Evolutionary conservation across 2,329 filamentous ascomycete species (phyloP), one percentile per base, ranked within the genome.

Genomic region (Stagonosporopsis cucurbitacearum): DNA sequence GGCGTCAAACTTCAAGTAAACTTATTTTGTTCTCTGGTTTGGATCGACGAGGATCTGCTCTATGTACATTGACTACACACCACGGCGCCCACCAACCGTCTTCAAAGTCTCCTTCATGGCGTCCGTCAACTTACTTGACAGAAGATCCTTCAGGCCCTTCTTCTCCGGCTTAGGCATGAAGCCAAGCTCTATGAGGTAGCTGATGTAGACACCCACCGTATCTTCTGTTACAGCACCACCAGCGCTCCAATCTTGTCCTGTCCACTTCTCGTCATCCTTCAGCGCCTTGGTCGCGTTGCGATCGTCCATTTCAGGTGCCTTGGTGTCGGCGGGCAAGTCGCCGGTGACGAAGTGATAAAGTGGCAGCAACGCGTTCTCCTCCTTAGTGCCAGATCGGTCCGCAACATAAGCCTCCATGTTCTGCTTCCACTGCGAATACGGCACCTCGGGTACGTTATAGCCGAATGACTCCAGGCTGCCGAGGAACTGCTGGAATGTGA

Each of bases 401-500:
- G 83, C 83, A 54, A 92, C 88, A 68, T 90, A 91, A 48, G 81
- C 75, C 75, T 90, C 85, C 56, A 96, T 81, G 63, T 84, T 82
- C 25, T 80, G 78, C 59, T 84, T 85, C 91, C 91, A 96, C 7
- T 82, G 79, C 3, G 82, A 74, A 69, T 95, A 96, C 32, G 83
- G 78, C 2, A 90, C 82, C 59, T 87, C 82, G 0, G 88, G 86
- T 0, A 87, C 84, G 25, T 81, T 71, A 76, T 92, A 96, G 23
- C 91, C 91, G 71, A 91, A 96, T 19, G 79, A 81, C 69, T 88
- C 82, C 8, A 96, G 80, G 0, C 84, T 80, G 19, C 83, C 83
- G n/a, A 95, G 82, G 76, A 87, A 96, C 71, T 91, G 83, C 76
- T 89, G 91, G 81, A 93, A 88, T 2, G 86, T 86, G 36, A 95